Conservation (phyloP, 1,284 basidiomycete species). For the Trichosporon ovoides region DNA sequence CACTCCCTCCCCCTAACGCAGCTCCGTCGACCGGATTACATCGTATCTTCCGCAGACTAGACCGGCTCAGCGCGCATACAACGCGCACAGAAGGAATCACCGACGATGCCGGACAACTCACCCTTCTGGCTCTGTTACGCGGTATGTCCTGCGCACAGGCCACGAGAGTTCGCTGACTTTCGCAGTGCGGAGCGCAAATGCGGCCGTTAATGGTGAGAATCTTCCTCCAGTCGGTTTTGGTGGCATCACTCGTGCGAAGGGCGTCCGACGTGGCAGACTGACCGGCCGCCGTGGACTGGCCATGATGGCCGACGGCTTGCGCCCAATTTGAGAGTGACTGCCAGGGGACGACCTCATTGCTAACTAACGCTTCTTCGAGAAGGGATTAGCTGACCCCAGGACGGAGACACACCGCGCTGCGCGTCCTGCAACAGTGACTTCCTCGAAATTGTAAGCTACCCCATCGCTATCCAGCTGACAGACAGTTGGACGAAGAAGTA, state of each 20-base stretch:
- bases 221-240: too few species aligned
- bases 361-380: too few species aligned
- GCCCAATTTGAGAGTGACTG: too few species aligned
- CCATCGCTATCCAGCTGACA: not conserved
- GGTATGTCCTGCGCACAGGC: not conserved
- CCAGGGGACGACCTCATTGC: too few species aligned
- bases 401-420: conserved; percentile 33
- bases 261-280: too few species aligned
- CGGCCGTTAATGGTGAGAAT: conserved; percentile 34
- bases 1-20: not conserved
- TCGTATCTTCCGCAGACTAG: too few species aligned
- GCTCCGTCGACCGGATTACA: not conserved
- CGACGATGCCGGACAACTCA: not conserved
- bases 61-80: not conserved
- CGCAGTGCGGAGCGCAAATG: conserved; percentile 43
- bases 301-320: too few species aligned
- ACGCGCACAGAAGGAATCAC: not conserved
- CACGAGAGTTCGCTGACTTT: conserved; percentile 4
- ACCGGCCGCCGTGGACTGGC: not conserved
- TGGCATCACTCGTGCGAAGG: too few species aligned
- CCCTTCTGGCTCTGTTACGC: not conserved
- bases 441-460: conserved; percentile 40
- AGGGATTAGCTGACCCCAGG: conserved; percentile 16
- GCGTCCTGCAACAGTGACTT: conserved; percentile 44
- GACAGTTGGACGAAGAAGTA: conserved; percentile 38